These are phyloP conservation scores for Calonectria pteridis DNA, from an alignment of 2,329 filamentous ascomycete species.

Conservation along the genomic window DNA sequence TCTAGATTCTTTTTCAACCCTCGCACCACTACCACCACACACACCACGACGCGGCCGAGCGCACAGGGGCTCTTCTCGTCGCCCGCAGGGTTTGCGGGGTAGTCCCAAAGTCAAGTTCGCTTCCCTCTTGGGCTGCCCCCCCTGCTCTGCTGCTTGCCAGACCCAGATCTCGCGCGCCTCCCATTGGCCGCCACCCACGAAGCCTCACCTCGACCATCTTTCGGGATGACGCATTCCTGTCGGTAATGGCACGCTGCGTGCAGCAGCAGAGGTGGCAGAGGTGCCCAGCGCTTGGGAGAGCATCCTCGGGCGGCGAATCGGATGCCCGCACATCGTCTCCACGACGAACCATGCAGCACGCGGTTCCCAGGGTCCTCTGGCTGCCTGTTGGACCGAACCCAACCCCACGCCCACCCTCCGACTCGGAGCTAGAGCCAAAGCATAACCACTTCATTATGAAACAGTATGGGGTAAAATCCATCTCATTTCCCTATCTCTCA, in stretches of 20 bases:
- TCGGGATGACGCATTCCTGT: constrained; percentile 47
- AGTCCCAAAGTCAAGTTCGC: constrained; percentile 14
- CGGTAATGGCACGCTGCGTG: constrained; percentile 38
- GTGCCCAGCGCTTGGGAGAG: constrained; percentile 9
- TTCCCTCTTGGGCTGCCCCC: not conserved
- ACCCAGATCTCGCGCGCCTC: not conserved
- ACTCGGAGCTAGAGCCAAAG: constrained; percentile 22
- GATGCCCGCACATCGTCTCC: constrained; percentile 12
- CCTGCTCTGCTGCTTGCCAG: not conserved
- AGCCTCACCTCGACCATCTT: constrained; percentile 32
- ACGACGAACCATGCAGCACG: constrained; percentile 15
- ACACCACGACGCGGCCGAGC: not conserved
- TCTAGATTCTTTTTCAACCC: constrained; percentile 11
- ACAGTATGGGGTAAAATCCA: constrained; percentile 46
- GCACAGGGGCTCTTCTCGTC: not conserved
- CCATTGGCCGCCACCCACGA: constrained; percentile 22
- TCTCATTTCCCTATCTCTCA: constrained; percentile 41
- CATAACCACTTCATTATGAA: constrained; percentile 43
- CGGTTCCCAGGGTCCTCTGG: constrained; percentile 16
- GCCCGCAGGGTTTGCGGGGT: constrained; percentile 17
- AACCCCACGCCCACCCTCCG: constrained; percentile 23
- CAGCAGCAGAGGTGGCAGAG: constrained; percentile 16
- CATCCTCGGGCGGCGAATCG: constrained; percentile 35
- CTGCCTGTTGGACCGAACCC: not conserved
- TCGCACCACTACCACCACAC: not conserved